These are phyloP conservation scores for Cyclocybe aegerita DNA, from an alignment of 768 basidiomycete genomes.

Conservation along the genomic window DNA sequence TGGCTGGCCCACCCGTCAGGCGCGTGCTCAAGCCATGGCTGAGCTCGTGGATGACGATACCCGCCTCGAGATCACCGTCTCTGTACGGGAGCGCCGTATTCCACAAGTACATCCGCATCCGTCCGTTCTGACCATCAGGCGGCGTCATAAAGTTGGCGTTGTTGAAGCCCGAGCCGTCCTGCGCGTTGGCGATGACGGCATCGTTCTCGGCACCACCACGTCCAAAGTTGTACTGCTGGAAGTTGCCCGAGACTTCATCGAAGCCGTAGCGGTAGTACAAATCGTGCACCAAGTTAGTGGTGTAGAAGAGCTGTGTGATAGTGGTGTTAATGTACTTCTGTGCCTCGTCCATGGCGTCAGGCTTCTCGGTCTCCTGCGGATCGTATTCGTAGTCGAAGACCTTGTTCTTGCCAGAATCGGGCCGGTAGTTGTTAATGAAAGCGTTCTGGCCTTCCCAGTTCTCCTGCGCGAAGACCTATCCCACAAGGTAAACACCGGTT, in stretches of 20 bases:
- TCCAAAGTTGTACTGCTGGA: slow-evolving; percentile 97
- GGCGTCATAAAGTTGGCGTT: slow-evolving; percentile 92
- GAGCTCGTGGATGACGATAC: slow-evolving; percentile 93
- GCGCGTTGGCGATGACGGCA: slow-evolving; percentile 91
- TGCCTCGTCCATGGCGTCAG: slow-evolving; percentile 68
- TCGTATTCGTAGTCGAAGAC: slow-evolving; percentile 75
- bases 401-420: slow-evolving; percentile 55
- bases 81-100: slow-evolving; percentile 87
- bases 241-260: slow-evolving; percentile 89
- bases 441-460: slow-evolving; percentile 77
- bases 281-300: slow-evolving; percentile 78
- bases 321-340: slow-evolving; percentile 84
- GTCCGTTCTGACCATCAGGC: slow-evolving; percentile 82
- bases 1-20: slow-evolving; percentile 89
- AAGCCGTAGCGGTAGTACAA: slow-evolving; percentile 90
- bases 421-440: slow-evolving; percentile 77
- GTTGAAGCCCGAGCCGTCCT: slow-evolving; percentile 92
- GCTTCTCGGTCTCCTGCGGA: slow-evolving; percentile 54
- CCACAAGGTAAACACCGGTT: neutral
- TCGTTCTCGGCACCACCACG: slow-evolving; percentile 86
- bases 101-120: slow-evolving; percentile 98
- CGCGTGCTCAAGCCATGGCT: slow-evolving; percentile 91
- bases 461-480: slow-evolving; percentile 89
- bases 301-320: slow-evolving; percentile 88
- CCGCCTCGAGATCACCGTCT: slow-evolving; percentile 95